These are phyloP conservation scores for Chrysanthemum seticuspe DNA, from an alignment of 129 eudicot genomes.

Conservation along the genomic window DNA sequence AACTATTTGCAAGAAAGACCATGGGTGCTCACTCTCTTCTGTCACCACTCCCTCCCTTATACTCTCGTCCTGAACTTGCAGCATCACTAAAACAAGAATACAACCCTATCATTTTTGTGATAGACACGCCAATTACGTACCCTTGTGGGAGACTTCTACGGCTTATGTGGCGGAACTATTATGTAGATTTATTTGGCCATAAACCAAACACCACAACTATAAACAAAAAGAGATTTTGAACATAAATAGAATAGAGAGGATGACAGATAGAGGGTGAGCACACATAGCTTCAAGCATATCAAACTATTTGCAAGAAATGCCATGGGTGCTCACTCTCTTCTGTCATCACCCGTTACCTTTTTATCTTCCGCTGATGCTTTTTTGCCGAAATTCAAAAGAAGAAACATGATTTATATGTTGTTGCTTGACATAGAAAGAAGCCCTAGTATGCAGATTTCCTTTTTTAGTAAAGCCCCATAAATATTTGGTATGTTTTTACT, in stretches of 20 bases:
- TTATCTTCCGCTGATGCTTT: background rate
- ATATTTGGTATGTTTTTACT: too few relatives aligned
- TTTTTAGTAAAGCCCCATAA: too few relatives aligned
- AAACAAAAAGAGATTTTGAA: background rate
- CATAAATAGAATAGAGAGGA: constrained; percentile 26
- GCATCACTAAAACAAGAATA: too few relatives aligned
- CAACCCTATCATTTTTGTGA: too few relatives aligned
- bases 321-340: constrained; percentile 99
- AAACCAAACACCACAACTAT: background rate
- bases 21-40: constrained; percentile 99
- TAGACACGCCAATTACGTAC: too few relatives aligned
- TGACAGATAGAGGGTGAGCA: constrained; percentile 92
- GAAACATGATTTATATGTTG: too few relatives aligned
- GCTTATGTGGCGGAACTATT: too few relatives aligned
- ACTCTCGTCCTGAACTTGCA: background rate
- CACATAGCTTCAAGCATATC: constrained; percentile 68
- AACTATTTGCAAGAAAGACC: constrained; percentile 55
- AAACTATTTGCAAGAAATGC: constrained; percentile 58
- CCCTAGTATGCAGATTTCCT: too few relatives aligned
- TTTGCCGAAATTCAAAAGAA: too few relatives aligned
- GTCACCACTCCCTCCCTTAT: constrained; percentile 74
- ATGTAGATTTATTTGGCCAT: too few relatives aligned
- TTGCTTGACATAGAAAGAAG: too few relatives aligned
- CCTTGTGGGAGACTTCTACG: too few relatives aligned
- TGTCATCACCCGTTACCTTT: constrained; percentile 81